These are phyloP conservation scores for Zygoascus hellenicus DNA, from an alignment of 1,139 yeast species.

Conservation along the genomic window DNA sequence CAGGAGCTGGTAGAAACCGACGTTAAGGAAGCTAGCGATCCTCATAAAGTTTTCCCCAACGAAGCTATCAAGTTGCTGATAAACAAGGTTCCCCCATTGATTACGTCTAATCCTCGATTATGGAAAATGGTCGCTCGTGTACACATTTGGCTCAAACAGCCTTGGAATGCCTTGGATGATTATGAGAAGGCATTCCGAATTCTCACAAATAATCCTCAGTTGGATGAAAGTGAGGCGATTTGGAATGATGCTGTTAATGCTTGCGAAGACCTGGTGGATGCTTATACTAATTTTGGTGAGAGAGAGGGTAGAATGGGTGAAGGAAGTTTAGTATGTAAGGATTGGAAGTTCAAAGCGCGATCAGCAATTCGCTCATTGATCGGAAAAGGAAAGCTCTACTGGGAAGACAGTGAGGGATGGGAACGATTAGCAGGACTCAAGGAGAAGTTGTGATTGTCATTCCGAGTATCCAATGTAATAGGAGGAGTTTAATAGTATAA, in stretches of 20 bases:
- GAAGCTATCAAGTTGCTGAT: slow-evolving; percentile 67
- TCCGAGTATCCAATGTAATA: not conserved
- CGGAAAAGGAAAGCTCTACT: slow-evolving; percentile 70
- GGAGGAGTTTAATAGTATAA: not conserved
- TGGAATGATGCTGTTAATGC: slow-evolving; percentile 83
- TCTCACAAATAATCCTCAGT: slow-evolving; percentile 52
- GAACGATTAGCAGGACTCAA: slow-evolving; percentile 53
- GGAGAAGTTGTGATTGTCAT: slow-evolving; percentile 31
- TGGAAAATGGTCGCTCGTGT: slow-evolving; percentile 85
- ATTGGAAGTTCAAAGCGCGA: slow-evolving; percentile 84
- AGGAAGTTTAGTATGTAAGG: slow-evolving; percentile 79
- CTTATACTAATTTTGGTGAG: slow-evolving; percentile 83
- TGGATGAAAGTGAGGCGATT: slow-evolving; percentile 52
- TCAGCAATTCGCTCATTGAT: slow-evolving; percentile 65
- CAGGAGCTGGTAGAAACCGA: slow-evolving; percentile 46
- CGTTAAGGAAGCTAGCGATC: slow-evolving; percentile 12
- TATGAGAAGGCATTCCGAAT: slow-evolving; percentile 86
- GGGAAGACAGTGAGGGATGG: slow-evolving; percentile 85
- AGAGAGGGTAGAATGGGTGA: slow-evolving; percentile 80
- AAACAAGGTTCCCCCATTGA: slow-evolving; percentile 57
- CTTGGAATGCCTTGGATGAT: slow-evolving; percentile 83
- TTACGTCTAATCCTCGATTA: slow-evolving; percentile 63
- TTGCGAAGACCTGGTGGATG: slow-evolving; percentile 75
- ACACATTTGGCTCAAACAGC: slow-evolving; percentile 78
- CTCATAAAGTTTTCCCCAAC: slow-evolving; percentile 42